Evolutionary conservation across 331 rosid species (phyloP).

Genomic region (Phaseolus coccineus): DNA sequence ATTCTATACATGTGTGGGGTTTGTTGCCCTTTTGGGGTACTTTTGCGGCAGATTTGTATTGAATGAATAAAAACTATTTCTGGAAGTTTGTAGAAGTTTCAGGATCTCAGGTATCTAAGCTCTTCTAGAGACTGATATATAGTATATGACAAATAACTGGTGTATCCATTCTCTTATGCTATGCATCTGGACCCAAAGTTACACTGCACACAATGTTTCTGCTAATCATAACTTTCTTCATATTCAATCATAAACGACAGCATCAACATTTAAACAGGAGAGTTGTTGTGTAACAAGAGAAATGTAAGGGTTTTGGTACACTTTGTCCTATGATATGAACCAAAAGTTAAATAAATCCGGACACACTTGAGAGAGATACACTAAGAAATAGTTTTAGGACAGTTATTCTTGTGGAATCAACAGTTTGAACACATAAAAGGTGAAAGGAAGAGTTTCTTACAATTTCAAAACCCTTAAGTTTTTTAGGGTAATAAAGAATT

Average conservation of each 20-base stretch:
- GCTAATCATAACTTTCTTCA: conserved; percentile 6
- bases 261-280: not conserved
- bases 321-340: not conserved
- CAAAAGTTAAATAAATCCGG: not conserved
- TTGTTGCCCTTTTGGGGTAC: conserved; percentile 12
- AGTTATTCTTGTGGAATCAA: not conserved
- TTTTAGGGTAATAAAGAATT: not conserved
- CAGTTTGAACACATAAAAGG: not conserved
- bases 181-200: not conserved
- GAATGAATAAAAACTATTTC: conserved; percentile 18
- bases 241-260: not conserved
- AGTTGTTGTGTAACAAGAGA: not conserved
- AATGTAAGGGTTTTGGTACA: not conserved
- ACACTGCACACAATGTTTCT: not conserved
- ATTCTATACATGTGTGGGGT: conserved; percentile 33
- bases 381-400: not conserved
- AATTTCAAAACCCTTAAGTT: not conserved
- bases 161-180: not conserved
- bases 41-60: conserved; percentile 24
- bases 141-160: not conserved
- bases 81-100: not conserved
- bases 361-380: not conserved
- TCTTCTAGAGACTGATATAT: not conserved
- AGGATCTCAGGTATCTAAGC: not conserved
- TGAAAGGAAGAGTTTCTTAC: not conserved